Evolutionary conservation across 164 flowering plant species (phyloP).

Genomic region (Cinnamomum micranthum): DNA sequence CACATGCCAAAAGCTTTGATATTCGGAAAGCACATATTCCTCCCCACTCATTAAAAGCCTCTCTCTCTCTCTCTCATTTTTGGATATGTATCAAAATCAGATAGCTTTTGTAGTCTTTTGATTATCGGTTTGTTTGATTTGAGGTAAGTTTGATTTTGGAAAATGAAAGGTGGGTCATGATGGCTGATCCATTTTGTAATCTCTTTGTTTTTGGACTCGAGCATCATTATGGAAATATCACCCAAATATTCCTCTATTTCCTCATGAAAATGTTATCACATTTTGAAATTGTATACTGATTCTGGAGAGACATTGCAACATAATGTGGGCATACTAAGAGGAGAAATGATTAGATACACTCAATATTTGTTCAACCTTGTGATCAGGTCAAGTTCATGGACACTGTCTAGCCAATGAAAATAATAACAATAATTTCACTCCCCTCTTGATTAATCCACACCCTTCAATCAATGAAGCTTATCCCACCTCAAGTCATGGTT

Average conservation of each 20-base stretch:
- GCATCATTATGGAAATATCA: neutral
- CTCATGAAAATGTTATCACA: neutral
- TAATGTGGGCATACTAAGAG: neutral
- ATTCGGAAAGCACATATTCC: conserved; percentile 5
- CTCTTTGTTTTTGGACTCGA: neutral
- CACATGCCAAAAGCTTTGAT: conserved; percentile 1
- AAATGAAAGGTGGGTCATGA: neutral
- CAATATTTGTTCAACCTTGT: too few relatives aligned
- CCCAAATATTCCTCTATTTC: neutral
- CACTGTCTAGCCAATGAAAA: too few relatives aligned
- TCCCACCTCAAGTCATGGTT: too few relatives aligned
- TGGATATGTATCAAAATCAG: neutral
- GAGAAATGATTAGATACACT: neutral
- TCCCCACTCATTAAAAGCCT: neutral
- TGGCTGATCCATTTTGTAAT: neutral
- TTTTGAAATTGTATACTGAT: neutral
- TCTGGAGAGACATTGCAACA: neutral
- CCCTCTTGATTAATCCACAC: too few relatives aligned
- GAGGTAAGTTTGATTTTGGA: neutral
- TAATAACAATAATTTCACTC: too few relatives aligned
- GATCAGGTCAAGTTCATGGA: too few relatives aligned
- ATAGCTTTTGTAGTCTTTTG: neutral
- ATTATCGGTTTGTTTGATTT: neutral
- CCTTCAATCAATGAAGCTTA: too few relatives aligned
- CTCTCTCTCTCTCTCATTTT: neutral